Percentiles rank a stretch among this genome's conserved stretches.
Evolutionary conservation across 2,329 filamentous ascomycete species (phyloP).

Genomic region (Colletotrichum brevisporum): DNA sequence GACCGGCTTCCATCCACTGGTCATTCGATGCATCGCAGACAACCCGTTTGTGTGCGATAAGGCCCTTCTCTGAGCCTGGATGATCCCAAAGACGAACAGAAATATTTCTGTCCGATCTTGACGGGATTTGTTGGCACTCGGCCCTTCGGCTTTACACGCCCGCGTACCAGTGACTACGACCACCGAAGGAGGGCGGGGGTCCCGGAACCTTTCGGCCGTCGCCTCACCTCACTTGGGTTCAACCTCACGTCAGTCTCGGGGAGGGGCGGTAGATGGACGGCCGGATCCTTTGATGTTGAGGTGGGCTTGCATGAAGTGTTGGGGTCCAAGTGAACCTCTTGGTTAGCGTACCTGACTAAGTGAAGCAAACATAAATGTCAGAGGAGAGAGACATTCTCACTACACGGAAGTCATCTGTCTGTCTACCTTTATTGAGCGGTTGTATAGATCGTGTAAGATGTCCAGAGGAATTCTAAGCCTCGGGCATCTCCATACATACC

Average conservation of each 20-base stretch:
- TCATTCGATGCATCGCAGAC: conserved; percentile 33
- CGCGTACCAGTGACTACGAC: conserved; percentile 1
- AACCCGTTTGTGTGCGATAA: conserved; percentile 19
- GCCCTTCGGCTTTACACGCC: conserved; percentile 24
- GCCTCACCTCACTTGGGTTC: conserved; percentile 30
- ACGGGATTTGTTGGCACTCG: conserved; percentile 25
- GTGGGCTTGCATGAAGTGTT: conserved; percentile 23
- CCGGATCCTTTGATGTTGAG: conserved; percentile 10
- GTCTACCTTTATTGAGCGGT: too few relatives aligned
- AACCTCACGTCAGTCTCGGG: conserved; percentile 21
- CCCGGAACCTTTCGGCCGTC: conserved; percentile 21
- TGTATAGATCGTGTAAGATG: too few relatives aligned
- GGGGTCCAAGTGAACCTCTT: neutral
- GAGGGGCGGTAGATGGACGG: conserved; percentile 20
- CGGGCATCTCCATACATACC: neutral
- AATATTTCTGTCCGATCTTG: conserved; percentile 23
- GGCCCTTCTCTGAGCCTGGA: conserved; percentile 1
- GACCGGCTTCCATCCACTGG: conserved; percentile 25
- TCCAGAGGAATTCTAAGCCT: neutral
- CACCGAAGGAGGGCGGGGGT: conserved; percentile 18
- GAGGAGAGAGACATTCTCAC: too few relatives aligned
- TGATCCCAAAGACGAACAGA: conserved; percentile 18
- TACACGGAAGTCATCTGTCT: too few relatives aligned
- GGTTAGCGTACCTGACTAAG: neutral
- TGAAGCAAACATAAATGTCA: neutral